These are phyloP conservation scores for Mycena rosella DNA, from an alignment of 768 basidiomycete species.

Conservation along the genomic window DNA sequence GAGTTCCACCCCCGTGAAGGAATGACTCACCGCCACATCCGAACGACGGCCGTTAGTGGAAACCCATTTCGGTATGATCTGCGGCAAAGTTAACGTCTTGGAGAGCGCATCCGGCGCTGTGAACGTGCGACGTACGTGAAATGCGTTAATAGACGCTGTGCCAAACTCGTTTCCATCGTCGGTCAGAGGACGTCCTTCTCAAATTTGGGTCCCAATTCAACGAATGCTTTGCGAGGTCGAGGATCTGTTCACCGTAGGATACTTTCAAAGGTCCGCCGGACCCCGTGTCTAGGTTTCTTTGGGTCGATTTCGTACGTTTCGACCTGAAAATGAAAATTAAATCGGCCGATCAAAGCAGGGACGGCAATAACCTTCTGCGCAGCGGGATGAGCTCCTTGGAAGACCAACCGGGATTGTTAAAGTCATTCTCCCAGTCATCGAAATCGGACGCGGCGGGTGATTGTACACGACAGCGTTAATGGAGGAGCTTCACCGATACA, in stretches of 20 bases:
- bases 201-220: constrained; percentile 29
- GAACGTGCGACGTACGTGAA: constrained; percentile 14
- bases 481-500: constrained; percentile 59
- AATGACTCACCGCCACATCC: constrained; percentile 15
- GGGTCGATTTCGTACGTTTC: constrained; percentile 51
- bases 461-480: constrained; percentile 49
- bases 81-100: too few species aligned
- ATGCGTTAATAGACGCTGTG: constrained; percentile 22
- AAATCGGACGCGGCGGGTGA: constrained; percentile 44
- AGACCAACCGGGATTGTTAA: constrained; percentile 41
- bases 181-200: constrained; percentile 19
- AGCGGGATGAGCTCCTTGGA: constrained; percentile 42
- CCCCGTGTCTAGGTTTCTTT: constrained; percentile 48
- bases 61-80: constrained; percentile 28
- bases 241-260: constrained; percentile 26
- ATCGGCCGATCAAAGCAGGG: background rate
- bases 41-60: constrained; percentile 10
- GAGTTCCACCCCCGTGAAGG: background rate
- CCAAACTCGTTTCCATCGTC: constrained; percentile 26
- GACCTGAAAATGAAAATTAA: constrained; percentile 17
- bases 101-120: too few species aligned
- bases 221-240: background rate
- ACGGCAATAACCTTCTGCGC: constrained; percentile 36
- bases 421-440: constrained; percentile 42
- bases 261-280: constrained; percentile 47